These are phyloP conservation scores for Trematosphaeria pertusa DNA, from an alignment of 2,329 filamentous ascomycete genomes.

Conservation along the genomic window DNA sequence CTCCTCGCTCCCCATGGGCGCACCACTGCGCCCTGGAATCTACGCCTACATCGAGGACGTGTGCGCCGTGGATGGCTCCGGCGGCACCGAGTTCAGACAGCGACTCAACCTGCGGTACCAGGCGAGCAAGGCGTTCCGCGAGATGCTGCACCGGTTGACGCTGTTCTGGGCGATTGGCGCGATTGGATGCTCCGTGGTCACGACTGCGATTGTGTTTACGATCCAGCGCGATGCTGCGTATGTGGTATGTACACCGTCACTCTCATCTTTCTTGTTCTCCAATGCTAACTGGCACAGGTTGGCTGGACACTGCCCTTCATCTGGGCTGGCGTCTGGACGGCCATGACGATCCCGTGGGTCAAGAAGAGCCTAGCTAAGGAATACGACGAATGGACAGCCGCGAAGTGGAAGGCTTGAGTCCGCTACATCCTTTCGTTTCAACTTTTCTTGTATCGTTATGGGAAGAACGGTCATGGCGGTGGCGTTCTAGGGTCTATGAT, in stretches of 20 bases:
- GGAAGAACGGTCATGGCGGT: too few species aligned
- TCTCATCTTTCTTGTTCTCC: neutral
- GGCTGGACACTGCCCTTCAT: conserved; percentile 59
- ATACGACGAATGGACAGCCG: conserved; percentile 45
- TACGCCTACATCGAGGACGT: conserved; percentile 64
- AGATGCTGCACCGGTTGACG: conserved; percentile 60
- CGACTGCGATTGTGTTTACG: conserved; percentile 57
- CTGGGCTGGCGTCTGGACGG: conserved; percentile 57
- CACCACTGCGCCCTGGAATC: conserved; percentile 60
- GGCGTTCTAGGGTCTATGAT: too few species aligned
- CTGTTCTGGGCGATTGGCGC: conserved; percentile 61
- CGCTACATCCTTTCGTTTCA: too few species aligned
- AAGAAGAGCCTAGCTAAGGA: conserved; percentile 45
- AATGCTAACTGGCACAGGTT: conserved; percentile 36
- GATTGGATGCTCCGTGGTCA: conserved; percentile 48
- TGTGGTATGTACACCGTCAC: conserved; percentile 44
- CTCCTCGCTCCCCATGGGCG: conserved; percentile 59
- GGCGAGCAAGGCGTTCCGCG: conserved; percentile 60
- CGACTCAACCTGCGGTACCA: conserved; percentile 60
- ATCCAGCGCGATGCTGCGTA: conserved; percentile 56
- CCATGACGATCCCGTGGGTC: conserved; percentile 56
- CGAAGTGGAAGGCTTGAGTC: conserved; percentile 46
- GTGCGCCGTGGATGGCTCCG: conserved; percentile 60
- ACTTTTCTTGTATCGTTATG: too few species aligned
- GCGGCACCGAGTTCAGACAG: conserved; percentile 61